Conservation (phyloP, 129 eudicot genomes). For the Erigeron canadensis region DNA sequence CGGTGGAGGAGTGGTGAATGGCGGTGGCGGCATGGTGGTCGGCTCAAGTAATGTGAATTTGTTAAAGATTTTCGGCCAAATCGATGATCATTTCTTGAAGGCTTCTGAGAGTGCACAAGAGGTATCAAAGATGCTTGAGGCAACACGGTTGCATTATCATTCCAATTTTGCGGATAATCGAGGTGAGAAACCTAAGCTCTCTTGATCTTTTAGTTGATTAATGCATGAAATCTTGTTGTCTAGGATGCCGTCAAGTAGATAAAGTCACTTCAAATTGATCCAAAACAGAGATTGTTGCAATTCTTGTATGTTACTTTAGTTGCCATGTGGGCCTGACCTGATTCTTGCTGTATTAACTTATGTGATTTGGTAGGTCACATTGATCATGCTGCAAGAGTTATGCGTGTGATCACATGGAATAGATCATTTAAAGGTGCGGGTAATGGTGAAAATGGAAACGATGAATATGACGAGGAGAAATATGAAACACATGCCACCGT, state of each 20-base stretch:
- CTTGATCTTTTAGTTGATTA: not conserved
- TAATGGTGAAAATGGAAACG: conserved; percentile 69
- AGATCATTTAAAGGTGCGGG: conserved; percentile 72
- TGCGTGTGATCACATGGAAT: conserved; percentile 99
- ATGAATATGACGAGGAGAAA: conserved; percentile 59
- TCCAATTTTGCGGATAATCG: conserved; percentile 92
- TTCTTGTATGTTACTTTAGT: not conserved
- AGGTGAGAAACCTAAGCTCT: conserved; percentile 40
- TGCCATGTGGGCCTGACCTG: not conserved
- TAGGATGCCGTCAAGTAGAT: not conserved
- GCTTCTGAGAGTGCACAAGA: conserved; percentile 92
- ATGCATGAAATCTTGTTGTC: not conserved
- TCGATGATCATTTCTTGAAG: conserved; percentile 92
- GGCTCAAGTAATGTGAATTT: conserved; percentile 54
- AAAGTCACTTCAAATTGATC: conserved; percentile 1
- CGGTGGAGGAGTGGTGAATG: conserved; percentile 25
- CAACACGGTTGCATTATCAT: conserved; percentile 90
- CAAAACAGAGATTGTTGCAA: not conserved
- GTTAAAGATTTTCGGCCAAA: conserved; percentile 65
- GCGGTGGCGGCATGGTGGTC: conserved; percentile 38
- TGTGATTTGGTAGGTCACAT: conserved; percentile 67
- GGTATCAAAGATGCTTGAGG: conserved; percentile 95
- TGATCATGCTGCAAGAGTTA: conserved; percentile 95
- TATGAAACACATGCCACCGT: conserved; percentile 95
- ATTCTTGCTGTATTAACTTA: not conserved